Base-by-base conservation (phyloP, 2,329 filamentous ascomycete genomes). In the Pseudocercospora fuligena region DNA sequence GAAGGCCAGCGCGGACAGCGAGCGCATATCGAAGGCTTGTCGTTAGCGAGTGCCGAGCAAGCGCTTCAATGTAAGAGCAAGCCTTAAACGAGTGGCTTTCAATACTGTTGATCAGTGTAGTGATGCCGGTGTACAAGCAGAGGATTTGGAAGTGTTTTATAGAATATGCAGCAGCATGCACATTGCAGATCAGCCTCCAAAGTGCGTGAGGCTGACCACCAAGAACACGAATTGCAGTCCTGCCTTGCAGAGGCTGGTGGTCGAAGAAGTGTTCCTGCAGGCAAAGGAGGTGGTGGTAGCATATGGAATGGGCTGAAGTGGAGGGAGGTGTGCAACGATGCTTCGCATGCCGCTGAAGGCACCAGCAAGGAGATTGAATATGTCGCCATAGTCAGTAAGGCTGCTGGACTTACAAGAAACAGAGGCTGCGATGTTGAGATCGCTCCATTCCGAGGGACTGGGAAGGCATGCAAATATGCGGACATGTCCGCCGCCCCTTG, bases 161-260 rank as follows among this genome's bases (percentile, higher is more conserved):
- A 75, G 31, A 19, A 31, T n/a, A 21, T 14, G 33, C 5, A n/a
- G 54, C 16, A 40, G 31, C 47, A 21, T 60, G 61, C 31, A 65
- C 60, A 68, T 66, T 60, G 63, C 66, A 64, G 56, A 47, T 68
- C 66, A 68, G 66, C 63, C 63, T 65, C 66, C 53, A 19, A 12
- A 59, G 16, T 21, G 64, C 59, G 59, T 51, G 49, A 54, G 46
- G 33, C 61, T 60, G 59, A 59, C 65, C 58, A 65, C 6, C 43
- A 8, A 23, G 21, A 47, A 23, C 43, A 25, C 49, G 25, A 53
- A 57, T 57, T 62, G 63, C 66, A 60, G 49, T 56, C 63, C 56
- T 74, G 65, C 74, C 75, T 75, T 77, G 74, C 75, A 73, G 73
- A 70, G 66, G 69, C 65, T 70, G 70, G 70, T 69, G 60, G 56